These are phyloP conservation scores for Penicillium arizonense DNA, from an alignment of 495 filamentous ascomycete species.

Conservation along the genomic window DNA sequence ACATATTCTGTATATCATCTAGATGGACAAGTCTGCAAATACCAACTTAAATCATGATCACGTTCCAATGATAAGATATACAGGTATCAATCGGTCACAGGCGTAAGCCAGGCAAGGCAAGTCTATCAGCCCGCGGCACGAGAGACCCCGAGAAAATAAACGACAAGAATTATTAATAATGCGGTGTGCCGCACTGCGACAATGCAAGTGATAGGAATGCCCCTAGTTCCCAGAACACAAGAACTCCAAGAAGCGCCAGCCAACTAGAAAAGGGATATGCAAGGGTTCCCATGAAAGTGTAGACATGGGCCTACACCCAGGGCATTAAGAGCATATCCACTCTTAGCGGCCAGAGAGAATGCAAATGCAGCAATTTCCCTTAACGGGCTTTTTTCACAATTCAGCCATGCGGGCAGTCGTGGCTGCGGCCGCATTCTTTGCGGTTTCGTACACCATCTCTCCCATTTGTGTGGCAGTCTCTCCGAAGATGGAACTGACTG, in stretches of 20 bases:
- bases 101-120: background rate
- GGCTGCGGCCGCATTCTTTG: conserved; percentile 38
- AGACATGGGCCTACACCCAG: background rate
- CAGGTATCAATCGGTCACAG: background rate
- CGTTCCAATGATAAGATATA: conserved; percentile 5
- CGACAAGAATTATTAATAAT: conserved; percentile 7
- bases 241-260: conserved; percentile 28
- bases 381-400: conserved; percentile 23
- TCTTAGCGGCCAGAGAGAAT: background rate
- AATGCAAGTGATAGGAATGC: conserved; percentile 9
- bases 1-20: conserved; percentile 7
- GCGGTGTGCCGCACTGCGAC: conserved; percentile 5
- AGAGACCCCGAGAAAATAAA: background rate
- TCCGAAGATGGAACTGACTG: conserved; percentile 37
- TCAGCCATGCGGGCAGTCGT: conserved; percentile 35
- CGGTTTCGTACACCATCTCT: conserved; percentile 43
- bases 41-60: conserved; percentile 10
- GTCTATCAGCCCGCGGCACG: background rate
- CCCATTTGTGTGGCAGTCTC: conserved; percentile 34
- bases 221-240: conserved; percentile 4
- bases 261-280: conserved; percentile 10
- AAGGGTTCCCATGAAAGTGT: conserved; percentile 6
- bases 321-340: background rate
- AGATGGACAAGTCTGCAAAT: conserved; percentile 7
- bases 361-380: conserved; percentile 3